Percentiles rank a stretch among this genome's conserved stretches.
These are phyloP conservation scores for Epichloe aotearoae DNA, from an alignment of 2,329 filamentous ascomycete species.

Conservation along the genomic window DNA sequence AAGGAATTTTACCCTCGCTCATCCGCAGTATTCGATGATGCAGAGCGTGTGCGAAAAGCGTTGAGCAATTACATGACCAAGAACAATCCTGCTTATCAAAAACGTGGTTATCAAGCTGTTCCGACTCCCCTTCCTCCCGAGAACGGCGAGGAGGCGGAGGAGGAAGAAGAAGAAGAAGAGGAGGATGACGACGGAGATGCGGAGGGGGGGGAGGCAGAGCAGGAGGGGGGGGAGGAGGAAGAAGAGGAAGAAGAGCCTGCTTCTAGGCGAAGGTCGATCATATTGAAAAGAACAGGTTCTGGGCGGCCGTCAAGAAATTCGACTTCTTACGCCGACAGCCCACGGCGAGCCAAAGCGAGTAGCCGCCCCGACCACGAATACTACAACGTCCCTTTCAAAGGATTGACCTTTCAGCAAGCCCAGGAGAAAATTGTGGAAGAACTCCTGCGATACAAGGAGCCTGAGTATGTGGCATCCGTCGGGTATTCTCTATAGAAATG, in stretches of 20 bases:
- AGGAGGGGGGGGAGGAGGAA: conserved; percentile 16
- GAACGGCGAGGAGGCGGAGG: conserved; percentile 17
- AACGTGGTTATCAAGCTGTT: conserved; percentile 52
- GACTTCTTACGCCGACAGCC: conserved; percentile 18
- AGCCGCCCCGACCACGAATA: conserved; percentile 39
- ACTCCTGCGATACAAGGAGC: conserved; percentile 54
- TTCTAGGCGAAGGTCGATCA: conserved; percentile 25
- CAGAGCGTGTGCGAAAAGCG: conserved; percentile 74
- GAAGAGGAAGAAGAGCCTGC: conserved; percentile 19
- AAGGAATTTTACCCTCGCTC: conserved; percentile 70
- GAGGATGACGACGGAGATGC: conserved; percentile 16
- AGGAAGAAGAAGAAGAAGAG: conserved; percentile 11
- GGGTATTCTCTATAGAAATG: neutral
- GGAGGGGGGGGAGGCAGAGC: conserved; percentile 7
- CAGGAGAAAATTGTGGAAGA: conserved; percentile 77
- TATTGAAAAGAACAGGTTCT: conserved; percentile 25
- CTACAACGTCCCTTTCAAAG: conserved; percentile 49
- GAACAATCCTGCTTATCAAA: conserved; percentile 70
- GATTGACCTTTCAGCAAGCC: conserved; percentile 67
- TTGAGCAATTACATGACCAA: conserved; percentile 81
- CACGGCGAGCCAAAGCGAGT: conserved; percentile 23
- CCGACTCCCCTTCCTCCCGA: conserved; percentile 55
- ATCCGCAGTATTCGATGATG: conserved; percentile 65
- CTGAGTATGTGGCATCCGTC: conserved; percentile 34
- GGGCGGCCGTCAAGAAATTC: conserved; percentile 21